Percentiles rank a stretch among this genome's conserved stretches.
These are phyloP conservation scores for Gilbertella persicaria DNA, from an alignment of 371 early-diverging fungal species.

Conservation along the genomic window DNA sequence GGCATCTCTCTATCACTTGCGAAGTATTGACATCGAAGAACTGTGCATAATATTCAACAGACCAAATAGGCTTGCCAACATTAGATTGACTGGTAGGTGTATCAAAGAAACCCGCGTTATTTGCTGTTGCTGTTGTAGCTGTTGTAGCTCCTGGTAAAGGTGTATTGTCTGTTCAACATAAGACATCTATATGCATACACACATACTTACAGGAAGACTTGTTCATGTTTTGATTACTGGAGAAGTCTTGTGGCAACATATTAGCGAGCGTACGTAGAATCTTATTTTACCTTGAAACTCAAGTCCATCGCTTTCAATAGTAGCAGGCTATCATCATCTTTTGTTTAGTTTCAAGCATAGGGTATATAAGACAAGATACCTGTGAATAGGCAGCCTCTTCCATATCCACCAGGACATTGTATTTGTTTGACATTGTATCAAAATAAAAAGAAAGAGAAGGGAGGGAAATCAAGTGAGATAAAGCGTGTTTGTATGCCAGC, in stretches of 20 bases:
- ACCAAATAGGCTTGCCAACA: slow-evolving; percentile 65
- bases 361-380: slow-evolving; percentile 26
- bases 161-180: slow-evolving; percentile 1
- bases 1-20: slow-evolving; percentile 56
- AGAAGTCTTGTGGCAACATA: slow-evolving; percentile 21
- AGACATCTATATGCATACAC: neutral
- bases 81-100: slow-evolving; percentile 39
- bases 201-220: slow-evolving; percentile 15
- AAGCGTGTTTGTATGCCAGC: no score
- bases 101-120: slow-evolving; percentile 33
- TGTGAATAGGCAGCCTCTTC: slow-evolving; percentile 44
- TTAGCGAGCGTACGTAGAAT: no score
- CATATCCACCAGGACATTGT: slow-evolving; percentile 60
- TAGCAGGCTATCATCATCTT: slow-evolving; percentile 51
- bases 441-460: neutral
- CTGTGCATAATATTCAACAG: slow-evolving; percentile 82
- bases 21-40: slow-evolving; percentile 91
- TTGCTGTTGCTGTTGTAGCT: slow-evolving; percentile 27
- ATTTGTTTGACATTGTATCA: slow-evolving; percentile 30
- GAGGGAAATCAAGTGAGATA: no score
- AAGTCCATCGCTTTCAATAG: slow-evolving; percentile 53
- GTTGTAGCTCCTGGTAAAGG: slow-evolving; percentile 11
- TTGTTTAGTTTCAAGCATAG: neutral
- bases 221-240: slow-evolving; percentile 11
- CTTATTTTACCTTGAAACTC: slow-evolving; percentile 60